phyloP scores from a whole-genome alignment of 2,329 filamentous ascomycete genomes.

The Aspergillus calidoustus region DNA sequence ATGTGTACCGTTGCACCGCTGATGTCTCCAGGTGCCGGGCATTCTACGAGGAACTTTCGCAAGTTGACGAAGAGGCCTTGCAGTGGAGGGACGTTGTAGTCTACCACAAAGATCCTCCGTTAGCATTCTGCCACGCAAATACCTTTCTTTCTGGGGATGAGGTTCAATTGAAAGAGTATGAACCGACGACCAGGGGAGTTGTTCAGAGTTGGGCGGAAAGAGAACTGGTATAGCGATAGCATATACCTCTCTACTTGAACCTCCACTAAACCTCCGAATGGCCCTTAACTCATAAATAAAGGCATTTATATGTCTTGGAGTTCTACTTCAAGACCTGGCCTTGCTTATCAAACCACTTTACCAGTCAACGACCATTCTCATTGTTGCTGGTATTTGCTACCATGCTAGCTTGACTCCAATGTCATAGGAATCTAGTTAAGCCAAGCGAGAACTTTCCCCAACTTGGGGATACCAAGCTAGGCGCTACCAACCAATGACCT shows the following conservation, averaged over 20 bases:
- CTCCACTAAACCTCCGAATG: too few relatives aligned
- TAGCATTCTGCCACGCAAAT: slow-evolving; percentile 69
- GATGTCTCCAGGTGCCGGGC: slow-evolving; percentile 57
- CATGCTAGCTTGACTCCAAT: too few relatives aligned
- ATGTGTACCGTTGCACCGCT: slow-evolving; percentile 67
- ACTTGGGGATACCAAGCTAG: neutral
- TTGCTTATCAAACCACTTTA: too few relatives aligned
- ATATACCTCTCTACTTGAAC: neutral
- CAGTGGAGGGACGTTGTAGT: slow-evolving; percentile 61
- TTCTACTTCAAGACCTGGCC: too few relatives aligned
- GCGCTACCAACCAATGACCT: neutral
- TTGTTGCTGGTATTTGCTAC: too few relatives aligned
- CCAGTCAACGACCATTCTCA: too few relatives aligned
- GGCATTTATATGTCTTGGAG: too few relatives aligned
- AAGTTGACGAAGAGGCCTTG: slow-evolving; percentile 58
- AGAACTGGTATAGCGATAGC: slow-evolving; percentile 20
- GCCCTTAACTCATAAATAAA: too few relatives aligned
- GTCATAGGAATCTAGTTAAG: neutral
- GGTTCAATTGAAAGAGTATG: slow-evolving; percentile 62
- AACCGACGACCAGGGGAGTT: slow-evolving; percentile 59
- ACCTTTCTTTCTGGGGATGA: slow-evolving; percentile 52
- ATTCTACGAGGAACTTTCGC: slow-evolving; percentile 63
- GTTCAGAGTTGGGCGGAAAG: slow-evolving; percentile 59
- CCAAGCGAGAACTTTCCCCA: neutral
- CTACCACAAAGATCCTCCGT: slow-evolving; percentile 54